Percentiles rank a stretch among this genome's conserved stretches.
Conservation (phyloP, 1,284 basidiomycete genomes). For the Marasmius fiardii region DNA sequence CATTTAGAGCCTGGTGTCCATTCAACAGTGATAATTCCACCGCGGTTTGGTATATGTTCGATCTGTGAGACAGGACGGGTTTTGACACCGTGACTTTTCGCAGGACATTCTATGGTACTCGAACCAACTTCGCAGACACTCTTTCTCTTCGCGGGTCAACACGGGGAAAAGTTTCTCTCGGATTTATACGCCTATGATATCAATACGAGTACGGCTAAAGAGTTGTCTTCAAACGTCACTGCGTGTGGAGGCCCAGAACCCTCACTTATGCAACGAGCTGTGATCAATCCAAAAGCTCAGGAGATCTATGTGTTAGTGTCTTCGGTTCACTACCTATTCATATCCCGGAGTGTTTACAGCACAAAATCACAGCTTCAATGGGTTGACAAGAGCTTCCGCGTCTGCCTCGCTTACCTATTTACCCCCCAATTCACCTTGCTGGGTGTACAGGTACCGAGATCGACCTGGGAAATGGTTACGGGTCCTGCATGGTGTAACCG, state of each 20-base stretch:
- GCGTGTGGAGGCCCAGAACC: conserved; percentile 59
- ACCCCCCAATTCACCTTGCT: not conserved
- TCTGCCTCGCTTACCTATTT: not conserved
- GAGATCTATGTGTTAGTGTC: conserved; percentile 74
- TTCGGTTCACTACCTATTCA: conserved; percentile 68
- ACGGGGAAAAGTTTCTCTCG: conserved; percentile 58
- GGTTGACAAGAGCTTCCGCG: not conserved
- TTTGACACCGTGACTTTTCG: not conserved
- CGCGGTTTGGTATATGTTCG: conserved; percentile 52
- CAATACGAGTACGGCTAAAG: conserved; percentile 50
- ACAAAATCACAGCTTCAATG: not conserved
- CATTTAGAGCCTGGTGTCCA: conserved; percentile 27
- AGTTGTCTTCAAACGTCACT: conserved; percentile 61
- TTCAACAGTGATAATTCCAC: conserved; percentile 39
- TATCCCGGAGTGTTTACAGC: conserved; percentile 30
- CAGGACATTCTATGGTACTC: conserved; percentile 77
- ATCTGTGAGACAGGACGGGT: not conserved
- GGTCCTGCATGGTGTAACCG: not conserved
- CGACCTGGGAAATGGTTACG: conserved; percentile 3
- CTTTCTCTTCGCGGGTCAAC: conserved; percentile 70
- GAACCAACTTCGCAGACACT: conserved; percentile 55
- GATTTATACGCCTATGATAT: conserved; percentile 77
- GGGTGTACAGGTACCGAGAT: conserved; percentile 1
- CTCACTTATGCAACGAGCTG: conserved; percentile 68
- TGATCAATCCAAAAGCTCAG: conserved; percentile 55